A percentile compares a stretch with the other conserved stretches of the same genome.
Conservation (phyloP, 2,329 filamentous ascomycete species). For the Botryotinia globosa region DNA sequence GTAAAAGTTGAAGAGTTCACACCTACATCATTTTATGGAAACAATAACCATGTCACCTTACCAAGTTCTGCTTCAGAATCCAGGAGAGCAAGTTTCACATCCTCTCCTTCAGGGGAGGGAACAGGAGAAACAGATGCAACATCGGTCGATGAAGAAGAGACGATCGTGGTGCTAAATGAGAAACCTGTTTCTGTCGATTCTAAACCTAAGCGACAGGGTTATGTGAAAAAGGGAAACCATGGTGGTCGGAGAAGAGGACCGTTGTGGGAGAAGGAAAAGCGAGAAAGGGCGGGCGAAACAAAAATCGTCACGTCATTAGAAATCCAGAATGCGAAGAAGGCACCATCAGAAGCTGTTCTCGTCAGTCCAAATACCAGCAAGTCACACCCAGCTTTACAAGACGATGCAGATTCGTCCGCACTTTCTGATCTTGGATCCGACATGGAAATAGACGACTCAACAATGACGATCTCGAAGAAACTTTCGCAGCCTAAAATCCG, state of each 20-base stretch:
- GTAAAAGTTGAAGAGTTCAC: slow-evolving; percentile 24
- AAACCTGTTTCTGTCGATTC: background rate
- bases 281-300: background rate
- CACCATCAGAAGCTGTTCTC: background rate
- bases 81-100: slow-evolving; percentile 15
- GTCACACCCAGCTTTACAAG: slow-evolving; percentile 16
- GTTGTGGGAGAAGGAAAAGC: slow-evolving; percentile 19
- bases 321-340: background rate
- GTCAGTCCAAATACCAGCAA: background rate
- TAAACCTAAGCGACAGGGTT: slow-evolving; percentile 17
- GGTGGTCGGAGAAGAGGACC: slow-evolving; percentile 19
- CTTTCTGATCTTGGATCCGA: slow-evolving; percentile 22
- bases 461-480: slow-evolving; percentile 21
- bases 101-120: slow-evolving; percentile 26
- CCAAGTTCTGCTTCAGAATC: slow-evolving; percentile 23
- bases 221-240: slow-evolving; percentile 12
- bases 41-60: slow-evolving; percentile 19
- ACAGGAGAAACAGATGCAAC: slow-evolving; percentile 35
- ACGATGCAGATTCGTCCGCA: slow-evolving; percentile 16
- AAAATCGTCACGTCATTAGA: background rate
- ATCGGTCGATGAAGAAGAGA: slow-evolving; percentile 39
- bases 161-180: slow-evolving; percentile 30
- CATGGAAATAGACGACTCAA: slow-evolving; percentile 24
- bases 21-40: background rate
- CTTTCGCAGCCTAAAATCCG: slow-evolving; percentile 21